Conservation (phyloP, 2,329 filamentous ascomycete genomes). For the Thelonectria blattea region DNA sequence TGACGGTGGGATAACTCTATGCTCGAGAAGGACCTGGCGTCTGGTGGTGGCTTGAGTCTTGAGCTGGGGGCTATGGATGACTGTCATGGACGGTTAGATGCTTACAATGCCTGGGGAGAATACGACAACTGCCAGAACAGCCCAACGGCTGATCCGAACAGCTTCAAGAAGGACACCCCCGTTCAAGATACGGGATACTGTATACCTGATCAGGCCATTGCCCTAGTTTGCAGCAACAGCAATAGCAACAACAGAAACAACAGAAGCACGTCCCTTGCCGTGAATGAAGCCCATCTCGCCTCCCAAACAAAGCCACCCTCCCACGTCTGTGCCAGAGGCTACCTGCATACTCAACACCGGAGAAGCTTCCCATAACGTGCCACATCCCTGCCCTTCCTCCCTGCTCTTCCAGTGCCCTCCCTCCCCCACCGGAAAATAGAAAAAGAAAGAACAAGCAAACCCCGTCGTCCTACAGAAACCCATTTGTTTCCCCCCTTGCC, state of each 20-base stretch:
- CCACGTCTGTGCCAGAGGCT: neutral
- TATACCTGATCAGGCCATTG: neutral
- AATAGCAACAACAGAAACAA: neutral
- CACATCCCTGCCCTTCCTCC: neutral
- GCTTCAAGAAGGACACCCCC: constrained; percentile 40
- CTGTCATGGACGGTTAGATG: constrained; percentile 69
- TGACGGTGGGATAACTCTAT: too few species aligned
- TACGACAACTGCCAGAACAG: constrained; percentile 65
- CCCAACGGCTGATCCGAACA: constrained; percentile 52
- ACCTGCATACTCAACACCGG: neutral
- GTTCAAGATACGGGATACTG: constrained; percentile 23
- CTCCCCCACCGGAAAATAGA: neutral
- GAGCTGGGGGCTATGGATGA: constrained; percentile 64
- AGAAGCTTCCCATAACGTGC: too few species aligned
- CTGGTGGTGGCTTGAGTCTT: too few species aligned
- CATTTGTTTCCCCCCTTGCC: too few species aligned
- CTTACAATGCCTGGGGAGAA: constrained; percentile 69
- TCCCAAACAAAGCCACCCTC: neutral
- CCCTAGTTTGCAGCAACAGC: neutral
- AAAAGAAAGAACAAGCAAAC: too few species aligned
- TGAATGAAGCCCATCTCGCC: neutral
- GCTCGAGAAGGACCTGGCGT: too few species aligned
- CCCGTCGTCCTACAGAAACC: too few species aligned
- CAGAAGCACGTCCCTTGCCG: too few species aligned
- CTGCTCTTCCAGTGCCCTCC: neutral